A percentile compares a stretch with the other conserved stretches of the same genome.
These are phyloP conservation scores for Phialophora verrucosa DNA, from an alignment of 2,329 filamentous ascomycete genomes.

Conservation along the genomic window DNA sequence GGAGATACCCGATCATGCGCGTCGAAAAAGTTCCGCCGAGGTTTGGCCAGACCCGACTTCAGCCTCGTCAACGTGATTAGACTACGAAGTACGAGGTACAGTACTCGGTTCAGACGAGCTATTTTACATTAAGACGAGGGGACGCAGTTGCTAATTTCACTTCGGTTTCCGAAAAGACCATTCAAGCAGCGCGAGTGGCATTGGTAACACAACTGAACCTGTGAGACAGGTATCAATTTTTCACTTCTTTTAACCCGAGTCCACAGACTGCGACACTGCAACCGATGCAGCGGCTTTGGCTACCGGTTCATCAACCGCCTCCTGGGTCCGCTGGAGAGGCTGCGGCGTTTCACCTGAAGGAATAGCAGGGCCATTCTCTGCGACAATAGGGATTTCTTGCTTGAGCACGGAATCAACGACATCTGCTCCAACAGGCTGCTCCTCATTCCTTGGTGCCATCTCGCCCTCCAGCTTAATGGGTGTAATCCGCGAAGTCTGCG, in stretches of 20 bases:
- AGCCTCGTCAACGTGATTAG: not conserved
- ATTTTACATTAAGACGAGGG: not conserved
- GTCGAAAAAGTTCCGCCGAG: slow-evolving; percentile 10
- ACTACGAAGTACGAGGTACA: too few relatives aligned
- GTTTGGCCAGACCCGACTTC: slow-evolving; percentile 1
- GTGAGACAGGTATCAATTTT: not conserved
- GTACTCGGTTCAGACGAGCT: not conserved
- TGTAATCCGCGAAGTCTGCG: not conserved
- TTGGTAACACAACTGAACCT: not conserved
- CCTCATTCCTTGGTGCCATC: not conserved
- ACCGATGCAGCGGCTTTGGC: not conserved
- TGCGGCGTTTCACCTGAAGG: not conserved
- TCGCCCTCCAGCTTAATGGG: not conserved
- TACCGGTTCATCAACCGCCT: not conserved
- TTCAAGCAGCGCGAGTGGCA: not conserved
- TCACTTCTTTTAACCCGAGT: not conserved
- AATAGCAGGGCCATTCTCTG: not conserved
- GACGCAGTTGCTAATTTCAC: not conserved
- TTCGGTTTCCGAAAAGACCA: not conserved
- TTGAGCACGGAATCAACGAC: not conserved
- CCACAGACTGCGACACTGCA: not conserved
- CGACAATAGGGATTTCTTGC: not conserved
- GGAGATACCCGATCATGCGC: not conserved
- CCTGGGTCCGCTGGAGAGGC: not conserved
- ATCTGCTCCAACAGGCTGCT: not conserved